Percentiles rank a stretch among this genome's conserved stretches.
Evolutionary conservation across 305 asterid genomes (phyloP).

Genomic region (Ajuga reptans): DNA sequence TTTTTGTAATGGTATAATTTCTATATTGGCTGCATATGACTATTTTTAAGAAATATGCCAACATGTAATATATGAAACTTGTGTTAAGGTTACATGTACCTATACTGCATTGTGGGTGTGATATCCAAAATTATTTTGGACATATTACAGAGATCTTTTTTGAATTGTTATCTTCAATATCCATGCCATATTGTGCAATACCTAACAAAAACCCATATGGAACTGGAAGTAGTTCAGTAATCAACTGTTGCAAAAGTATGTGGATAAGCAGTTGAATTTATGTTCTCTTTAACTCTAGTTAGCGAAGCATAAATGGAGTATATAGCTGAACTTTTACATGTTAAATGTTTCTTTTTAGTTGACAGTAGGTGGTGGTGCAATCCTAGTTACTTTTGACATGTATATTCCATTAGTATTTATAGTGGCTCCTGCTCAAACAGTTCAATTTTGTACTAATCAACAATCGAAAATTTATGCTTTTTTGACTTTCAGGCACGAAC

Average conservation of each 20-base stretch:
- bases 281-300: background rate
- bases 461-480: constrained; percentile 6
- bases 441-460: background rate
- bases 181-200: background rate
- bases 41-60: constrained; percentile 4
- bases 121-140: background rate
- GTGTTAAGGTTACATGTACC: background rate
- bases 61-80: background rate
- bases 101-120: background rate
- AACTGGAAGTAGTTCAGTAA: background rate
- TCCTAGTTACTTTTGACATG: constrained; percentile 6
- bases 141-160: background rate
- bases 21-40: constrained; percentile 1
- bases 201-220: background rate
- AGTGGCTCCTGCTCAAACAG: background rate
- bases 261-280: background rate
- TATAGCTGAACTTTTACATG: background rate
- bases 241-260: background rate
- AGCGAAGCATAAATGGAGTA: constrained; percentile 8
- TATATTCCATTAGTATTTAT: background rate
- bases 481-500: constrained; percentile 62
- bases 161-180: background rate
- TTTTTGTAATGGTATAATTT: background rate
- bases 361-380: background rate
- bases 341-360: constrained; percentile 14